Conservation (phyloP, 2,329 filamentous ascomycete genomes). For the Claviceps capensis region DNA sequence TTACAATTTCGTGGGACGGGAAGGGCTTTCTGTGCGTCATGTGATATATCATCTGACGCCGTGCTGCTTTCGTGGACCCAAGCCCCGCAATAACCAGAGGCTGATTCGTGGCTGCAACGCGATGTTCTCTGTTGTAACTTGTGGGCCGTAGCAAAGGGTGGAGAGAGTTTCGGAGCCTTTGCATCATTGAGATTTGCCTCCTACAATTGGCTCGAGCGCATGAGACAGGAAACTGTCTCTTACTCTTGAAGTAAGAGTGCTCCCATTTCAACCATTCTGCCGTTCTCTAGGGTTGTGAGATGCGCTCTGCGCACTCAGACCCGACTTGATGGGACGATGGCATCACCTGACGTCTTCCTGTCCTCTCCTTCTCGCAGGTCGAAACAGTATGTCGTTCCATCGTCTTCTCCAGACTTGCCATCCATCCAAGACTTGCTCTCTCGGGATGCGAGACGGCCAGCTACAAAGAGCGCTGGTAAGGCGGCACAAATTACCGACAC, state of each 20-base stretch:
- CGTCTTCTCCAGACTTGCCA: constrained; percentile 43
- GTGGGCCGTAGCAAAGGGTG: background rate
- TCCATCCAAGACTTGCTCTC: constrained; percentile 34
- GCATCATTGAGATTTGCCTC: too few relatives aligned
- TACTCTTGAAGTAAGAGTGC: background rate
- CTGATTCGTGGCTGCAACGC: constrained; percentile 1
- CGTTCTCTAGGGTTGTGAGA: constrained; percentile 18
- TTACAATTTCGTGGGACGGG: constrained; percentile 24
- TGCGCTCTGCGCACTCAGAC: constrained; percentile 34
- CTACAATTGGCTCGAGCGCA: background rate
- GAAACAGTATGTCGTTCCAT: constrained; percentile 19
- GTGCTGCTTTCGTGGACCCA: constrained; percentile 15
- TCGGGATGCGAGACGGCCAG: constrained; percentile 18
- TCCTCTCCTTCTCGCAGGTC: constrained; percentile 18
- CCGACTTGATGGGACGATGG: constrained; percentile 16
- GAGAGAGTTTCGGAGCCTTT: background rate
- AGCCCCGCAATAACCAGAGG: background rate
- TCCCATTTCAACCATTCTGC: constrained; percentile 13
- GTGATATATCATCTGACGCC: constrained; percentile 21
- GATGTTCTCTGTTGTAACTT: background rate
- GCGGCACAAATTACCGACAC: constrained; percentile 23
- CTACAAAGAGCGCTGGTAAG: constrained; percentile 23
- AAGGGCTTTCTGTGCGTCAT: constrained; percentile 24
- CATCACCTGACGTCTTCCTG: constrained; percentile 18
- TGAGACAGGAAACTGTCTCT: background rate